Evolutionary conservation across 106 monocot genomes (phyloP).

Genomic region (Narthecium ossifragum): DNA sequence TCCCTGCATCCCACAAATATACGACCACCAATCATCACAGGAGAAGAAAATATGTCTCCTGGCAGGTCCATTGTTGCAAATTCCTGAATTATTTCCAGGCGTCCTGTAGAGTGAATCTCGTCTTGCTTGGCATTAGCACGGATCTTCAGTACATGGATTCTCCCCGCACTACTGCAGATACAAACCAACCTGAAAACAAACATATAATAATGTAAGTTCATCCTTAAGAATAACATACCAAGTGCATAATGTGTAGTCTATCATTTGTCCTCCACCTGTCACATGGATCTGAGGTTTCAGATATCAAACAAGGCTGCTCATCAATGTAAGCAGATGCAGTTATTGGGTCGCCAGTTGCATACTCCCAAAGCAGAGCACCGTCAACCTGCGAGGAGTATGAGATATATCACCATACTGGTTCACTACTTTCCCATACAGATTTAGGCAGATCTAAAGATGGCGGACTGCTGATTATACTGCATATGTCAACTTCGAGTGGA

Average conservation of each 20-base stretch:
- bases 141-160: constrained; percentile 57
- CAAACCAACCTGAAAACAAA: constrained; percentile 57
- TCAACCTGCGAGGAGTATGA: constrained; percentile 27
- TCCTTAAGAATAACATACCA: no score
- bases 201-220: constrained; percentile 2
- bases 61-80: constrained; percentile 43
- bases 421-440: no score
- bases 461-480: no score
- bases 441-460: no score
- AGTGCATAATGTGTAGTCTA: no score
- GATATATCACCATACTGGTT: no score
- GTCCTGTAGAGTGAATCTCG: background rate
- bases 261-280: constrained; percentile 49
- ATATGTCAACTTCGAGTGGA: no score
- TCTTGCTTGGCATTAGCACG: constrained; percentile 20
- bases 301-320: constrained; percentile 41
- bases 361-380: constrained; percentile 65
- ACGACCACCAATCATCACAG: constrained; percentile 76
- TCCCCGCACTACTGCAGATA: constrained; percentile 66
- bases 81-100: constrained; percentile 28
- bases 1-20: constrained; percentile 95
- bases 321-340: constrained; percentile 78
- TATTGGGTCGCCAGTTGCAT: constrained; percentile 62
- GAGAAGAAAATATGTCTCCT: constrained; percentile 81
- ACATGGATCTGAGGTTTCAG: constrained; percentile 18